Conservation (phyloP, 345 rosid species). For the Pelargonium nanum region DNA sequence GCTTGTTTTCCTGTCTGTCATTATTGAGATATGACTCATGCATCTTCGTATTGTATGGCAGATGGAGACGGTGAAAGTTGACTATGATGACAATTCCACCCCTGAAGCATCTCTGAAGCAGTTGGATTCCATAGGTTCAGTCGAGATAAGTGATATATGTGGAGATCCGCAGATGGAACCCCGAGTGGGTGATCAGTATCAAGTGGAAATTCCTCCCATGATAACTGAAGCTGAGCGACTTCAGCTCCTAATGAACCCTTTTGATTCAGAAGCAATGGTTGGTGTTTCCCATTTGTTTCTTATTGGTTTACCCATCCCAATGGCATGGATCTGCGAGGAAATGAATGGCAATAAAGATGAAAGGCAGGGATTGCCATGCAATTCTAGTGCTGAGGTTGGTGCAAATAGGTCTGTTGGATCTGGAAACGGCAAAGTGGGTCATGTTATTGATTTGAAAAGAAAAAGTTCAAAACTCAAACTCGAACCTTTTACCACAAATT, state of each 20-base stretch:
- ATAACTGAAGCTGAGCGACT: slow-evolving; percentile 14
- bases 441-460: slow-evolving; percentile 11
- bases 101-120: background rate
- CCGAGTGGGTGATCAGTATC: slow-evolving; percentile 45
- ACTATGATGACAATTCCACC: background rate
- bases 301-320: slow-evolving; percentile 39
- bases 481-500: background rate
- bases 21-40: background rate
- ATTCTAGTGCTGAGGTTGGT: slow-evolving; percentile 5
- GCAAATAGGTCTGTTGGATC: too few relatives aligned
- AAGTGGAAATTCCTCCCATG: slow-evolving; percentile 40
- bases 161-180: slow-evolving; percentile 43
- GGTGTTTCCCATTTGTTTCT: slow-evolving; percentile 14
- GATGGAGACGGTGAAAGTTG: background rate
- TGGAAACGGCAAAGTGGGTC: slow-evolving; percentile 4
- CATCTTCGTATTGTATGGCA: background rate
- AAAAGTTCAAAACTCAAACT: background rate
- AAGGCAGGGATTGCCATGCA: slow-evolving; percentile 11
- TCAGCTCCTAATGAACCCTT: slow-evolving; percentile 6
- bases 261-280: slow-evolving; percentile 7
- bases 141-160: slow-evolving; percentile 11
- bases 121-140: background rate
- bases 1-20: too few relatives aligned
- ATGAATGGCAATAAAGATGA: slow-evolving; percentile 17
- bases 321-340: slow-evolving; percentile 34